Evolutionary conservation across 495 filamentous ascomycete genomes (phyloP), one percentile per base, ranked within the genome.

Genomic region (Poronia punctata): DNA sequence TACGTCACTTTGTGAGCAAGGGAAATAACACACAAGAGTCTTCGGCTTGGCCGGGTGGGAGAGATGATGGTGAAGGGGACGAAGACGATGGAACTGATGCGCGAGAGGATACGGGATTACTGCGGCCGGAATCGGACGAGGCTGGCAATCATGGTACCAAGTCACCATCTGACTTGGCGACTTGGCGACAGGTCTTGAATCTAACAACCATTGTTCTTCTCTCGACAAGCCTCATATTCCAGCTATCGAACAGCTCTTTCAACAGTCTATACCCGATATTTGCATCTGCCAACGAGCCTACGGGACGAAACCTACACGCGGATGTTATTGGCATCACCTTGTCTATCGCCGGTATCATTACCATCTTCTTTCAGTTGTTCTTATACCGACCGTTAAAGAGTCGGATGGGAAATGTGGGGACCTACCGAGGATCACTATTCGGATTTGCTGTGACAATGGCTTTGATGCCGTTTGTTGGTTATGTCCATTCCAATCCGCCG

Each of bases 221-320:
- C 7, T 53, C 75, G 20, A 90, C 88, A 2, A 94, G 89, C 51
- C 67, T 89, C 20, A 80, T 95, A 24, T 95, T 96, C 56, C 86
- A 93, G 38, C 71, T 96, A 18, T 77, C 80, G 37, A 95, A 95
- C 57, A 81, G 93, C 44, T 80, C 86, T 8, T 95, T 87, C 71
- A 92, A 88, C 54, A 85, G 85, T 15, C 68, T 96, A 1, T 96
- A 93, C 50, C 87, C 92, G 1, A 90, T 97, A 32, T 98, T 96
- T 50, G 83, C 78, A 6, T 80, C 86, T 38, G 78, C 82, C 1
- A 54, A 68, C 4, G 74, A 78, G 0, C 92, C 92, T 0, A 78
- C 76, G 0, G 92, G 92, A 14, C 79, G 93, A 26, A 64, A 72
- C 0, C 71, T 96, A 0, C 77, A 74, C 0, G 84, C 93, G 0